Percentiles rank a stretch among this genome's conserved stretches.
Conservation (phyloP, 176 grass and related monocot species). For the Bonia amplexicaulis region DNA sequence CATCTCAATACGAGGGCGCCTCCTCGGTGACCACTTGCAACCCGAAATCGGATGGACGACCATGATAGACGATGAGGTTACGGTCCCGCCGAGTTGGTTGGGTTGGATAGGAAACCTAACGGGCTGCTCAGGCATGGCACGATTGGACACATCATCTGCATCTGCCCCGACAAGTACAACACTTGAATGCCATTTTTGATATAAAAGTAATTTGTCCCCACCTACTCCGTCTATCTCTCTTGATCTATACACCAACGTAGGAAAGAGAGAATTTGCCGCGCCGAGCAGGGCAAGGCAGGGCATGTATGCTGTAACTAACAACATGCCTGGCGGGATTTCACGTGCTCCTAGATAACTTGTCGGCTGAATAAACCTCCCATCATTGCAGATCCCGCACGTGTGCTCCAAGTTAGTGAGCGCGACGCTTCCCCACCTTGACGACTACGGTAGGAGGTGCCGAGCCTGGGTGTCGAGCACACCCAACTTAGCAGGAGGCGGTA, state of each 20-base stretch:
- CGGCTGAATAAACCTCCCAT: not conserved
- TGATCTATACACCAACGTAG: too few relatives aligned
- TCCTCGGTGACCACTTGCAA: too few relatives aligned
- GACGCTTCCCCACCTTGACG: not conserved
- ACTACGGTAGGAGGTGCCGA: too few relatives aligned
- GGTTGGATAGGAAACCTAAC: too few relatives aligned
- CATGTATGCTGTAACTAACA: not conserved
- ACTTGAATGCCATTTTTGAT: constrained; percentile 9
- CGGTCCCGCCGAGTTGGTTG: too few relatives aligned
- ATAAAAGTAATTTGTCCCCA: not conserved
- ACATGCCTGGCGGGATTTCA: not conserved
- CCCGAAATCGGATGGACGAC: too few relatives aligned
- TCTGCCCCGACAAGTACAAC: constrained; percentile 11
- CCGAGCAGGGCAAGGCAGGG: too few relatives aligned
- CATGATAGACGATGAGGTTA: too few relatives aligned
- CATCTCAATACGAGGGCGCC: too few relatives aligned
- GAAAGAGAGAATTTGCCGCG: not conserved
- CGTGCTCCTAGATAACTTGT: constrained; percentile 14
- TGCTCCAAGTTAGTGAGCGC: not conserved
- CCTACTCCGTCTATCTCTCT: not conserved
- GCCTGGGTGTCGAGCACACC: too few relatives aligned
- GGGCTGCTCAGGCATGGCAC: too few relatives aligned
- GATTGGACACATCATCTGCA: not conserved
- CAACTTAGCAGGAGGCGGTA: too few relatives aligned
- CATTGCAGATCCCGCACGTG: constrained; percentile 22